Conservation (phyloP, 768 basidiomycete genomes). For the Fomitopsis serialis region DNA sequence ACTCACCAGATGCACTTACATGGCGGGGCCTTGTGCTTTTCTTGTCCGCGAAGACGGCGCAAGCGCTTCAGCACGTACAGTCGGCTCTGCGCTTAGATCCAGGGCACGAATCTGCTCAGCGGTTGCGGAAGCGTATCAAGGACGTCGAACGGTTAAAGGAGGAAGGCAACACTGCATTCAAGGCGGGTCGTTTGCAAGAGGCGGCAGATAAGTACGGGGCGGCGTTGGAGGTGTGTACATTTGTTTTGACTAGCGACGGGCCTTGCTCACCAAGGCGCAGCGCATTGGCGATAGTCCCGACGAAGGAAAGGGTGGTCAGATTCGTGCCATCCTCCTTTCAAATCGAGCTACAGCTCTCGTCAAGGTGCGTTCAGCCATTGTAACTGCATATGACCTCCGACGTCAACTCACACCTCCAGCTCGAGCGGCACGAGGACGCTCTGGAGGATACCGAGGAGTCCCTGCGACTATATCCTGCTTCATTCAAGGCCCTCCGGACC, state of each 20-base stretch:
- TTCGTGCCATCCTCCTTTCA: slow-evolving; percentile 73
- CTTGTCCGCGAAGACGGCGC: slow-evolving; percentile 61
- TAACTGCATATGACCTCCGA: background rate
- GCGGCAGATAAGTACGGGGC: slow-evolving; percentile 68
- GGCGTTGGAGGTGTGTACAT: slow-evolving; percentile 53
- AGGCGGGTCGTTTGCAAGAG: slow-evolving; percentile 48
- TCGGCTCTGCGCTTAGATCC: slow-evolving; percentile 78
- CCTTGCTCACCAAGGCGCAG: slow-evolving; percentile 27
- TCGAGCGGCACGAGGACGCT: slow-evolving; percentile 62
- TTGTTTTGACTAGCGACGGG: background rate
- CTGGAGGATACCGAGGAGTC: slow-evolving; percentile 67
- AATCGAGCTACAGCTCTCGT: slow-evolving; percentile 81
- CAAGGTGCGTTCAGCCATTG: slow-evolving; percentile 41
- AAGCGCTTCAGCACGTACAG: slow-evolving; percentile 64
- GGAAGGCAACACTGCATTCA: slow-evolving; percentile 78
- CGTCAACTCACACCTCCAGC: slow-evolving; percentile 30
- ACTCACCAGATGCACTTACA: slow-evolving; percentile 75
- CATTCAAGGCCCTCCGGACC: slow-evolving; percentile 85
- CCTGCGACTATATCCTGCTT: slow-evolving; percentile 51
- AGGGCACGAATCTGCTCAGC: slow-evolving; percentile 63
- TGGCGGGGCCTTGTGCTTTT: slow-evolving; percentile 79
- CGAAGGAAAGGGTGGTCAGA: slow-evolving; percentile 75
- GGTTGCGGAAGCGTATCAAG: slow-evolving; percentile 71
- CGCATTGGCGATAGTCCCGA: slow-evolving; percentile 61
- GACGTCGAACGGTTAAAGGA: slow-evolving; percentile 82